phyloP scores from a whole-genome alignment of 345 rosid species.

The Linum lewisii region DNA sequence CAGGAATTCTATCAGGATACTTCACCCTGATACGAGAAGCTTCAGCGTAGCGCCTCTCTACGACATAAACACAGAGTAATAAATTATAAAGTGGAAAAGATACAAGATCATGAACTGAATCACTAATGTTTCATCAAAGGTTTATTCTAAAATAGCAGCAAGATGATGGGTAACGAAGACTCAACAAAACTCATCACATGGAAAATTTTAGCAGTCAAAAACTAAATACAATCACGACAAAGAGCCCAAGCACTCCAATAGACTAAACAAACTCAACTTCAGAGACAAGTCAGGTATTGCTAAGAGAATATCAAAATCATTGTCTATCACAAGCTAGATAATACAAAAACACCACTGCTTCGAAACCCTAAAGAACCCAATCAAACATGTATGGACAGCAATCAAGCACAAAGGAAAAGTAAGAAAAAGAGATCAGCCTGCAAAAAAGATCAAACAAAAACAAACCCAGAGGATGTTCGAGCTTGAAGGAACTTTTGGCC shows the following conservation, averaged over 20 bases:
- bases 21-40: conserved; percentile 74
- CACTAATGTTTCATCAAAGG: no score
- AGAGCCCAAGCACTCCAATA: not conserved
- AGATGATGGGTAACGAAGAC: no score
- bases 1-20: conserved; percentile 88
- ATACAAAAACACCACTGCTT: not conserved
- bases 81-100: not conserved
- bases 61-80: not conserved
- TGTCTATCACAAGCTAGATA: not conserved
- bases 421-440: conserved; percentile 3
- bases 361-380: not conserved
- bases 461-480: conserved; percentile 63
- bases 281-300: not conserved
- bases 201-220: no score
- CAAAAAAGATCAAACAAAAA: conserved; percentile 6
- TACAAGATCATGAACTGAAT: not conserved
- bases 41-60: conserved; percentile 85
- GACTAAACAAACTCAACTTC: not conserved
- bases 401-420: not conserved
- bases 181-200: no score
- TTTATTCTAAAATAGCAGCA: not conserved
- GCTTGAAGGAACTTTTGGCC: conserved; percentile 63
- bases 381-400: not conserved
- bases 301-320: not conserved
- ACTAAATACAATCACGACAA: not conserved